These are phyloP conservation scores for Whalleya microplaca DNA, from an alignment of 2,329 filamentous ascomycete genomes.

Conservation along the genomic window DNA sequence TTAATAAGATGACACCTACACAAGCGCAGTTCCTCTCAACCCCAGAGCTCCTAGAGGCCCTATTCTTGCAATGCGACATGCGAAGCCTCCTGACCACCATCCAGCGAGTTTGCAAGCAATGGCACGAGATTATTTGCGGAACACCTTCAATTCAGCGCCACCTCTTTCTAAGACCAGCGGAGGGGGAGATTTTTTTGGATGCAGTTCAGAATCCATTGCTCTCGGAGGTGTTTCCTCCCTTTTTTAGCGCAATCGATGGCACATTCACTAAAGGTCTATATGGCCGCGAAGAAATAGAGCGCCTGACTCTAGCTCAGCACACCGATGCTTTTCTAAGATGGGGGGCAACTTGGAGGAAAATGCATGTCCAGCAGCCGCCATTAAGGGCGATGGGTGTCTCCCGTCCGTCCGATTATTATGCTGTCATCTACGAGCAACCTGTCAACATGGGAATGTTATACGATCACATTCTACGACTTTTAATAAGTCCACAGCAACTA, in stretches of 20 bases:
- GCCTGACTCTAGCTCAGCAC: slow-evolving; percentile 1
- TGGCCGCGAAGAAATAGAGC: slow-evolving; percentile 1
- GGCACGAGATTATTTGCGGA: slow-evolving; percentile 3
- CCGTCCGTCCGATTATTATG: neutral
- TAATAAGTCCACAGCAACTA: neutral
- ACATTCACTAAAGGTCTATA: neutral
- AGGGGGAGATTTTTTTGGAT: neutral
- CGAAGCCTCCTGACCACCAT: neutral
- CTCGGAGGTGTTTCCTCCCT: slow-evolving; percentile 1
- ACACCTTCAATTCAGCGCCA: slow-evolving; percentile 4
- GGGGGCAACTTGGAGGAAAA: slow-evolving; percentile 8
- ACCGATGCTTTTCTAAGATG: neutral
- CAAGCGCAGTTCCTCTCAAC: slow-evolving; percentile 2
- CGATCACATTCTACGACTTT: slow-evolving; percentile 3
- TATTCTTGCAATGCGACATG: slow-evolving; percentile 12
- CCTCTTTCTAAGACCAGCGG: slow-evolving; percentile 4
- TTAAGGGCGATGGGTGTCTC: slow-evolving; percentile 4
- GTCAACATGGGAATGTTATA: slow-evolving; percentile 9
- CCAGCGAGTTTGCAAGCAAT: slow-evolving; percentile 9
- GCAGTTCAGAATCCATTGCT: slow-evolving; percentile 9
- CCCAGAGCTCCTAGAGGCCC: slow-evolving; percentile 6
- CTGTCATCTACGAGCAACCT: neutral
- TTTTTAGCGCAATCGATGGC: neutral
- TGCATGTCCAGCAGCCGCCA: slow-evolving; percentile 12
- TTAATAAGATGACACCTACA: neutral